A percentile compares a stretch with the other conserved stretches of the same genome.
Evolutionary conservation across 164 flowering plant species (phyloP).

Genomic region (Umbellularia californica): DNA sequence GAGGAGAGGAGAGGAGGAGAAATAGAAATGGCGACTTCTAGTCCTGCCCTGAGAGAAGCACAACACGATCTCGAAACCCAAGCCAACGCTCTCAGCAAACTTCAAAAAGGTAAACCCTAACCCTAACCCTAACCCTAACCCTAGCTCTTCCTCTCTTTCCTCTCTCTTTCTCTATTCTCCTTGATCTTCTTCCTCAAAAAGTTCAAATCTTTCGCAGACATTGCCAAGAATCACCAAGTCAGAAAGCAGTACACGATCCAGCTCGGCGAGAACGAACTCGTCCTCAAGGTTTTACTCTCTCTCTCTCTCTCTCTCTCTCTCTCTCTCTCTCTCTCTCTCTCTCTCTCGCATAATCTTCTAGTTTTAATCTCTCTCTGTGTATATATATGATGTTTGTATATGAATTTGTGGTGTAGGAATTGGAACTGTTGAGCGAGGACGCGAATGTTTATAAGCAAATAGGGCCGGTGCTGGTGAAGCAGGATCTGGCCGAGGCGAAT

Average conservation of each 20-base stretch:
- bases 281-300: slow-evolving; percentile 58
- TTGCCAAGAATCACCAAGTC: slow-evolving; percentile 86
- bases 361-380: background rate
- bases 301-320: background rate
- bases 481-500: slow-evolving; percentile 95
- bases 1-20: background rate
- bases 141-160: background rate
- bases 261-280: slow-evolving; percentile 97
- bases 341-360: background rate
- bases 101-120: slow-evolving; percentile 61
- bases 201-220: slow-evolving; percentile 38
- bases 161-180: background rate
- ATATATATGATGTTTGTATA: background rate
- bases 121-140: slow-evolving; percentile 5
- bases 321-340: background rate
- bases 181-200: background rate
- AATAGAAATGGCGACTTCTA: background rate
- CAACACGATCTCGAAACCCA: slow-evolving; percentile 81
- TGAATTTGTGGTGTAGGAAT: slow-evolving; percentile 48
- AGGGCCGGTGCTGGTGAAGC: slow-evolving; percentile 97
- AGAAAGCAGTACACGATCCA: slow-evolving; percentile 96
- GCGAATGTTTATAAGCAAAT: slow-evolving; percentile 93
- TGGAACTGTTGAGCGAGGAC: slow-evolving; percentile 77
- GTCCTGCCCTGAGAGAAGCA: slow-evolving; percentile 48
- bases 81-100: slow-evolving; percentile 79